Evolutionary conservation across 768 basidiomycete species (phyloP).

Genomic region (Gautieria morchelliformis): DNA sequence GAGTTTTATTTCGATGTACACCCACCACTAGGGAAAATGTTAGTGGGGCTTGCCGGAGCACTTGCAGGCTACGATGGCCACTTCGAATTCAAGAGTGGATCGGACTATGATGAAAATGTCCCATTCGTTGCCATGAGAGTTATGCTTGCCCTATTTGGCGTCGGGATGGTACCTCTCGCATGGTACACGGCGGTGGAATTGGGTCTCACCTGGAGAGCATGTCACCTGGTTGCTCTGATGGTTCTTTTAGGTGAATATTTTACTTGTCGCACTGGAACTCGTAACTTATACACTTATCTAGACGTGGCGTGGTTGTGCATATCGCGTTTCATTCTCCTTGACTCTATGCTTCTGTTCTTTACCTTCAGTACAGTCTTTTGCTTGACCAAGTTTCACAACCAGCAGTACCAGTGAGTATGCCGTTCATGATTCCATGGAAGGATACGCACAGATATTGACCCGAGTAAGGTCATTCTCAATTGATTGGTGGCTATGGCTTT

Average conservation of each 20-base stretch:
- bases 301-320: conserved; percentile 97
- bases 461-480: conserved; percentile 72
- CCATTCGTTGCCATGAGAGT: conserved; percentile 95
- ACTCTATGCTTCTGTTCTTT: conserved; percentile 99
- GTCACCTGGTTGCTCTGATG: conserved; percentile 91
- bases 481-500: conserved; percentile 97
- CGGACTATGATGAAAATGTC: conserved; percentile 69
- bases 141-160: conserved; percentile 88
- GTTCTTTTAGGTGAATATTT: conserved; percentile 71
- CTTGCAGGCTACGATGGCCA: conserved; percentile 84
- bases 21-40: conserved; percentile 97
- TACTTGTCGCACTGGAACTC: not conserved
- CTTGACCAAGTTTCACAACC: conserved; percentile 93
- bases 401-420: conserved; percentile 75
- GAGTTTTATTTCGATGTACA: conserved; percentile 99
- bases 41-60: conserved; percentile 88
- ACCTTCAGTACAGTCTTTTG: conserved; percentile 95
- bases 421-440: not conserved
- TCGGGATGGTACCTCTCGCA: conserved; percentile 88
- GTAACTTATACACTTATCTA: conserved; percentile 21
- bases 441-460: not conserved
- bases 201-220: conserved; percentile 81
- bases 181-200: conserved; percentile 97
- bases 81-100: conserved; percentile 94
- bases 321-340: conserved; percentile 93